phyloP scores from a whole-genome alignment of 306 rosid genomes.

The Ormosia emarginata region DNA sequence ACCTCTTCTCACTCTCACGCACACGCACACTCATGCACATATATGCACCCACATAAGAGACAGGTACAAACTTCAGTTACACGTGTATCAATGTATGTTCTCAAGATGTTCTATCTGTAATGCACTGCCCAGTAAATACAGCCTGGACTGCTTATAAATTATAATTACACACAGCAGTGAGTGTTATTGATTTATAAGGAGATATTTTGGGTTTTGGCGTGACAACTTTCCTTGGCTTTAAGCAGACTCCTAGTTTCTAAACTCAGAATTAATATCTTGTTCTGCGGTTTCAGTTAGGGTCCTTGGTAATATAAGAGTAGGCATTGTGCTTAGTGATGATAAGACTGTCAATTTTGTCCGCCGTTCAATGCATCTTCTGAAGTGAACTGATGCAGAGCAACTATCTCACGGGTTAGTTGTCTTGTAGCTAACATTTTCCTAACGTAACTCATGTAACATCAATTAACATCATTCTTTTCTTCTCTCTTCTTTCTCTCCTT shows the following conservation, averaged over 20 bases:
- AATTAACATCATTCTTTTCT: too few species aligned
- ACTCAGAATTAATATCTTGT: background rate
- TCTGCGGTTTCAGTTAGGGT: conserved; percentile 40
- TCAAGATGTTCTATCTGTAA: background rate
- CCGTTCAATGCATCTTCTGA: conserved; percentile 88
- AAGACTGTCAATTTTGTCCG: conserved; percentile 74
- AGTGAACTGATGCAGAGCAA: conserved; percentile 90
- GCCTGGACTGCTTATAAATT: background rate
- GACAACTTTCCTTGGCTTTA: background rate
- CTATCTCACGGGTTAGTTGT: conserved; percentile 59
- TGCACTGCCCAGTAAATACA: background rate
- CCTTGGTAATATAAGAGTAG: conserved; percentile 79
- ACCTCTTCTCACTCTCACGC: background rate
- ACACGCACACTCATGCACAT: background rate
- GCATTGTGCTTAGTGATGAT: conserved; percentile 68
- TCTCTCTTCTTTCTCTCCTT: too few species aligned
- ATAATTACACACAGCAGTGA: background rate
- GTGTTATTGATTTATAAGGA: background rate
- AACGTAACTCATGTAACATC: too few species aligned
- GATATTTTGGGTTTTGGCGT: background rate
- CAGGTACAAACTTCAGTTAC: background rate
- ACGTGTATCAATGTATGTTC: background rate
- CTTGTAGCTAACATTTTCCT: background rate
- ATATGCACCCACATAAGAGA: background rate
- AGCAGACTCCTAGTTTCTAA: background rate